Conservation (phyloP, 2,329 filamentous ascomycete species). For the Cladophialophora bantiana region DNA sequence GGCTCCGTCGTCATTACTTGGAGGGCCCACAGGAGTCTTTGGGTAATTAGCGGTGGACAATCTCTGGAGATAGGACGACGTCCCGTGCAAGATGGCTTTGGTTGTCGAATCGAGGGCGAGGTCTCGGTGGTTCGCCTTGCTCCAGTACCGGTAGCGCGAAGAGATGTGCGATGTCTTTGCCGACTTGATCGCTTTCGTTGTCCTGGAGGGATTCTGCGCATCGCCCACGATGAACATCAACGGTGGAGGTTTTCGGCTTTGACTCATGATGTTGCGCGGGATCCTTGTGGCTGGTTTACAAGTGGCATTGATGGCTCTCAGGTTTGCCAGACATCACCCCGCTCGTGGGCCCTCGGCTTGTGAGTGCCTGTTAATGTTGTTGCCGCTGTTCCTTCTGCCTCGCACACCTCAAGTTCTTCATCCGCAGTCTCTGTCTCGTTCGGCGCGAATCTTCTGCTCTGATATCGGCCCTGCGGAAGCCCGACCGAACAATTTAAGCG, state of each 20-base stretch:
- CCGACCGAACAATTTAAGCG: neutral
- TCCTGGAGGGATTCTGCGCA: constrained; percentile 9
- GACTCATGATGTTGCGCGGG: constrained; percentile 10
- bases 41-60: constrained; percentile 5
- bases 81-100: constrained; percentile 25
- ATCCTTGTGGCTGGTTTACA: neutral
- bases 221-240: constrained; percentile 30
- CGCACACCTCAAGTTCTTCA: neutral
- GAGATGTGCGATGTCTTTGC: constrained; percentile 29
- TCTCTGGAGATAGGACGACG: constrained; percentile 13
- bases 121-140: constrained; percentile 22
- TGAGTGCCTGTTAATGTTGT: neutral
- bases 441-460: neutral
- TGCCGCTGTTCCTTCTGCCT: neutral
- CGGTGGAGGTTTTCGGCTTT: constrained; percentile 20
- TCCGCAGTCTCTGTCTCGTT: neutral
- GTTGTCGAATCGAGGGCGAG: constrained; percentile 27
- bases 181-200: constrained; percentile 13
- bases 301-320: too few relatives aligned
- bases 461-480: neutral
- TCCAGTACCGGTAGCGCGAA: constrained; percentile 25
- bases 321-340: neutral
- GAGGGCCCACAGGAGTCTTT: neutral
- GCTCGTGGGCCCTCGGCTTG: neutral
- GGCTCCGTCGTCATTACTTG: neutral